Evolutionary conservation across 441 rosid species (phyloP).

Genomic region (Mallotus repandus): DNA sequence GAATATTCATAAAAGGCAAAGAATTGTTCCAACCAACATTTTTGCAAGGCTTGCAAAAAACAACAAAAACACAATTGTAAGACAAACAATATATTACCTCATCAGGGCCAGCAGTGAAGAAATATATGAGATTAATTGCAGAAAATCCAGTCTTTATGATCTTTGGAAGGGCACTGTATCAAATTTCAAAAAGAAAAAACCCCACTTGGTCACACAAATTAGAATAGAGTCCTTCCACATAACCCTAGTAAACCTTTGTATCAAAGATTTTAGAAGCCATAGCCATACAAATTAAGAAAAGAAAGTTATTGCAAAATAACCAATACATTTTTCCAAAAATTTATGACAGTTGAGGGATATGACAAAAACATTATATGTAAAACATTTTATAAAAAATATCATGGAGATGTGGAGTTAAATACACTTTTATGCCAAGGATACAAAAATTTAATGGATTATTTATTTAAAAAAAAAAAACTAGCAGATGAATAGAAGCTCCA

Average conservation of each 20-base stretch:
- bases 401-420: neutral
- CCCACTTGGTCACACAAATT: constrained; percentile 14
- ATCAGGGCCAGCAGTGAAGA: constrained; percentile 96
- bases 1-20: neutral
- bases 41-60: neutral
- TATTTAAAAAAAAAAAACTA: neutral
- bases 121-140: constrained; percentile 93
- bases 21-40: neutral
- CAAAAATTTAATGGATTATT: neutral
- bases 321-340: neutral
- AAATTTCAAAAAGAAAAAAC: constrained; percentile 13
- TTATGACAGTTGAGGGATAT: neutral
- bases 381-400: neutral
- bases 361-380: neutral
- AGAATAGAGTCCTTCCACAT: neutral
- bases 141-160: constrained; percentile 97
- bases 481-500: neutral
- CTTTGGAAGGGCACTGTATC: constrained; percentile 86
- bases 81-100: constrained; percentile 54
- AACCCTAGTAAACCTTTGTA: constrained; percentile 1
- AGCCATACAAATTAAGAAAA: neutral
- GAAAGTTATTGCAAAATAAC: neutral
- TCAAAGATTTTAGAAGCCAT: neutral
- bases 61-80: constrained; percentile 12
- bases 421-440: neutral